phyloP scores from a whole-genome alignment of 805 yeast genomes.

The Wickerhamomyces mucosus region DNA sequence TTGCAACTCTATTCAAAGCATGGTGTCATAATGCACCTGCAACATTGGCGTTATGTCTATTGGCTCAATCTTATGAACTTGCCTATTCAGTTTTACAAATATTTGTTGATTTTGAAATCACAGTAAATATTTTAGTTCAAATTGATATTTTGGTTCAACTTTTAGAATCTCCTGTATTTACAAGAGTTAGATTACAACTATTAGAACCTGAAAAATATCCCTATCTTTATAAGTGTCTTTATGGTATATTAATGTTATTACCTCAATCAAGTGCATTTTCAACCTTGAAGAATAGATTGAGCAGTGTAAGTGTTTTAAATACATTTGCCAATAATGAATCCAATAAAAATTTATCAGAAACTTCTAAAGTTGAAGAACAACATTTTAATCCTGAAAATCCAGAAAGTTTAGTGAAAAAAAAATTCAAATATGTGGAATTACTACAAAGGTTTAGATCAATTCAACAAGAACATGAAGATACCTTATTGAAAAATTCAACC shows the following conservation, averaged over 20 bases:
- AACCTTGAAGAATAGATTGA: constrained; percentile 69
- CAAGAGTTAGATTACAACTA: constrained; percentile 78
- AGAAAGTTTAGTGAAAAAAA: constrained; percentile 14
- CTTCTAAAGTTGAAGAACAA: constrained; percentile 1
- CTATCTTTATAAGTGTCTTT: constrained; percentile 74
- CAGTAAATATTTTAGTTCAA: constrained; percentile 72
- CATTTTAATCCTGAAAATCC: constrained; percentile 6
- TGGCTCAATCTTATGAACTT: constrained; percentile 82
- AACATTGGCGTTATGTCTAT: constrained; percentile 70
- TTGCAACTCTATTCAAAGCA: constrained; percentile 68
- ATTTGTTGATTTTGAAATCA: constrained; percentile 76
- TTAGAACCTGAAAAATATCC: constrained; percentile 80
- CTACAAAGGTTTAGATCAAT: constrained; percentile 38
- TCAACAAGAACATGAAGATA: constrained; percentile 32
- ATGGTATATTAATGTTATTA: constrained; percentile 85
- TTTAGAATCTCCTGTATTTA: constrained; percentile 86
- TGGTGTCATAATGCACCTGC: constrained; percentile 94
- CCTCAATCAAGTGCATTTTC: constrained; percentile 91
- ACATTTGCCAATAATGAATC: constrained; percentile 7
- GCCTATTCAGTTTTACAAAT: constrained; percentile 75
- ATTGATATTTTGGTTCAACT: constrained; percentile 84
- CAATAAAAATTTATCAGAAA: constrained; percentile 3
- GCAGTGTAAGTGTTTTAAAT: constrained; percentile 31
- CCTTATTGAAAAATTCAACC: constrained; percentile 10
- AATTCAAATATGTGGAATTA: constrained; percentile 30